A percentile compares a stretch with the other conserved stretches of the same genome.
Evolutionary conservation across 495 filamentous ascomycete species (phyloP).

Genomic region (Elaphomyces granulatus): DNA sequence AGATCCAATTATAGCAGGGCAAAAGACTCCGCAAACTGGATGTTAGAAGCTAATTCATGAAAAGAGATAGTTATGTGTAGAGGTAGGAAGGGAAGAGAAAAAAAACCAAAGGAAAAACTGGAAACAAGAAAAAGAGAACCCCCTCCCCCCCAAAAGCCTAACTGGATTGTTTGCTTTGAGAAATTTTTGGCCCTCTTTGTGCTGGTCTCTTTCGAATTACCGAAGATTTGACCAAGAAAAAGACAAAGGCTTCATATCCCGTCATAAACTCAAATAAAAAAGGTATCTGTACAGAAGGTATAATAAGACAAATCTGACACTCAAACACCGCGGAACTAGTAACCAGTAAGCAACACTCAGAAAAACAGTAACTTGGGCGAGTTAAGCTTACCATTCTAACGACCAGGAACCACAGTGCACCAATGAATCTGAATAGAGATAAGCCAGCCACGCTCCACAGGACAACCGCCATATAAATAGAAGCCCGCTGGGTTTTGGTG

Average conservation of each 20-base stretch:
- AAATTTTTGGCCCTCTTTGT: background rate
- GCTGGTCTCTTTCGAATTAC: no score
- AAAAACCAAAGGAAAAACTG: background rate
- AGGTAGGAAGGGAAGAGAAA: background rate
- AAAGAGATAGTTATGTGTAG: no score
- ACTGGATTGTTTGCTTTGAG: no score
- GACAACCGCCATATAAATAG: conserved; percentile 81
- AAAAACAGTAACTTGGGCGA: background rate
- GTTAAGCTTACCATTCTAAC: conserved; percentile 61
- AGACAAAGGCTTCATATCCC: conserved; percentile 3
- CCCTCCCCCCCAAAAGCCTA: no score
- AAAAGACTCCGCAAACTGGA: no score
- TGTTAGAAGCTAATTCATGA: no score
- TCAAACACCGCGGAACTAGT: conserved; percentile 37
- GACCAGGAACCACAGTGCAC: conserved; percentile 89
- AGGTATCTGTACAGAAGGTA: conserved; percentile 11
- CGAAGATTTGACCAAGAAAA: conserved; percentile 3
- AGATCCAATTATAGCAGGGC: no score
- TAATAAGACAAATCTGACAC: conserved; percentile 9
- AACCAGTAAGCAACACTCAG: conserved; percentile 10
- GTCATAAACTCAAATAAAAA: conserved; percentile 7
- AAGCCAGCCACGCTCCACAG: conserved; percentile 86
- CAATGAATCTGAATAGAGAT: conserved; percentile 77
- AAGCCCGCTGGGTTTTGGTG: conserved; percentile 35
- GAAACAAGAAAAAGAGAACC: conserved; percentile 1